Conservation (phyloP, 176 grass and related monocot species). For the Carex scoparia region DNA sequence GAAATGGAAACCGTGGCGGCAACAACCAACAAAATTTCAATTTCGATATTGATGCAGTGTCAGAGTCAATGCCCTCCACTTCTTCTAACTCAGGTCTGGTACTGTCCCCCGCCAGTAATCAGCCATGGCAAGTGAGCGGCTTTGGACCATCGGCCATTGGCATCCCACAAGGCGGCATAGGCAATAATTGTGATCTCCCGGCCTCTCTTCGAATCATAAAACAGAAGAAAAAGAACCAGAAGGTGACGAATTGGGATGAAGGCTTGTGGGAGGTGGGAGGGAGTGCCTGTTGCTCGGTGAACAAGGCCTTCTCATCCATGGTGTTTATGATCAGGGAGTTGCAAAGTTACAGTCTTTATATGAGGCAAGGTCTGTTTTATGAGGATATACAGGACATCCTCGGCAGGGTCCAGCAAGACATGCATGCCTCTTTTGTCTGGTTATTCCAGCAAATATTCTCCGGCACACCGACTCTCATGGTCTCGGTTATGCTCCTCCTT, state of each 20-base stretch:
- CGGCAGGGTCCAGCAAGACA: slow-evolving; percentile 57
- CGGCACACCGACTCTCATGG: slow-evolving; percentile 82
- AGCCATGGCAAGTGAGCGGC: slow-evolving; percentile 3
- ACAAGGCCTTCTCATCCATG: slow-evolving; percentile 86
- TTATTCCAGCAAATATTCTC: slow-evolving; percentile 97
- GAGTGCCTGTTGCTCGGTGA: slow-evolving; percentile 47
- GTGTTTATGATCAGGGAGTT: slow-evolving; percentile 96
- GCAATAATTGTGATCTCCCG: slow-evolving; percentile 55
- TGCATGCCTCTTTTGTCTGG: slow-evolving; percentile 96
- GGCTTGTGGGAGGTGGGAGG: slow-evolving; percentile 40
- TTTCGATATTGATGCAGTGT: neutral
- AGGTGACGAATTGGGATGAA: slow-evolving; percentile 34
- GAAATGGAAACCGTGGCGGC: slow-evolving; percentile 31
- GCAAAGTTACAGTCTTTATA: slow-evolving; percentile 78
- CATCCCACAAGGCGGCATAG: slow-evolving; percentile 40
- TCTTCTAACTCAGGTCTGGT: neutral
- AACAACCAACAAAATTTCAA: neutral
- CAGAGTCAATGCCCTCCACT: neutral
- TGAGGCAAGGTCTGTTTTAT: slow-evolving; percentile 50
- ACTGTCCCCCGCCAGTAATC: neutral
- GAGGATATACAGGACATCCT: slow-evolving; percentile 66
- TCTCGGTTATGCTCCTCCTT: slow-evolving; percentile 92
- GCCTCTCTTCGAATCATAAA: slow-evolving; percentile 84
- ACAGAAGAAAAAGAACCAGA: slow-evolving; percentile 47
- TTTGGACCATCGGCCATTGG: neutral